A percentile compares a stretch with the other conserved stretches of the same genome.
These are phyloP conservation scores for Xylaria venustula DNA, from an alignment of 495 filamentous ascomycete genomes.

Conservation along the genomic window DNA sequence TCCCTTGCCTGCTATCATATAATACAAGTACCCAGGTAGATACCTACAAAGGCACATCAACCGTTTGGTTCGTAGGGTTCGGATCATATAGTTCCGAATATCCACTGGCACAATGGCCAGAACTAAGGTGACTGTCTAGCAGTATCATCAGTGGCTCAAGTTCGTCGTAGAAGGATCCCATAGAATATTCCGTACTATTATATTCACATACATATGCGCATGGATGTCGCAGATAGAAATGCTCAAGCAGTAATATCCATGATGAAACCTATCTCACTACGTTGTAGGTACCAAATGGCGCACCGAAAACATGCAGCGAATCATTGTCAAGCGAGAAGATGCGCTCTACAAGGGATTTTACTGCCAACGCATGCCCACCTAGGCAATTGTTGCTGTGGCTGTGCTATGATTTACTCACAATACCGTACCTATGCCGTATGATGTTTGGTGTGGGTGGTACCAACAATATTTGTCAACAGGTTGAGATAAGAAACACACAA, in stretches of 20 bases:
- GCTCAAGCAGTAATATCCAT: too few species aligned
- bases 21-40: too few species aligned
- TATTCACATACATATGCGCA: neutral
- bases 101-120: too few species aligned
- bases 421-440: neutral
- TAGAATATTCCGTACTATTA: too few species aligned
- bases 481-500: neutral
- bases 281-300: neutral
- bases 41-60: too few species aligned
- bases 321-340: neutral
- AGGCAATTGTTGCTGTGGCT: neutral
- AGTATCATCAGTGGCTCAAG: neutral
- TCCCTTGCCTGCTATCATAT: too few species aligned
- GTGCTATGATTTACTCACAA: neutral
- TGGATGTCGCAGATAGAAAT: too few species aligned
- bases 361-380: neutral
- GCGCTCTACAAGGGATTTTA: neutral
- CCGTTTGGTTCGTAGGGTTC: too few species aligned
- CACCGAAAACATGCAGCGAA: too few species aligned
- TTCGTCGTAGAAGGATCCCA: too few species aligned
- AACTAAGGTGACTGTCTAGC: too few species aligned
- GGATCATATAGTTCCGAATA: too few species aligned
- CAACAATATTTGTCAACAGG: conserved; percentile 8
- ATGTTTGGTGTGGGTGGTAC: conserved; percentile 2
- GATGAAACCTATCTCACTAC: neutral